A percentile compares a stretch with the other conserved stretches of the same genome.
Conservation (phyloP, 345 rosid genomes). For the Laguncularia racemosa region DNA sequence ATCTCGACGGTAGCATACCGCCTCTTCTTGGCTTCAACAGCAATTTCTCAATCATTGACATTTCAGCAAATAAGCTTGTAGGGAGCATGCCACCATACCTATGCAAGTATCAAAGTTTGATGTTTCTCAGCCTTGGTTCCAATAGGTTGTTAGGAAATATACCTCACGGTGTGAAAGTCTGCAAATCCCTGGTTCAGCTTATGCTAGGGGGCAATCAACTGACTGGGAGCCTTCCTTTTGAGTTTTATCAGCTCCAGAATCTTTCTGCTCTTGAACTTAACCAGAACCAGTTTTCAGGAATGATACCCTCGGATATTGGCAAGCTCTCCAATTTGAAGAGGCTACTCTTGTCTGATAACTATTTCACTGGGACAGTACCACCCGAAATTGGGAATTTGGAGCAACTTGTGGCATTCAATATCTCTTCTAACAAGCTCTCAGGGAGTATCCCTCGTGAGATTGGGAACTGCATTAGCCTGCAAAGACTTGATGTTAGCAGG, state of each 20-base stretch:
- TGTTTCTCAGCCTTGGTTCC: slow-evolving; percentile 67
- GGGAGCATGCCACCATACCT: slow-evolving; percentile 65
- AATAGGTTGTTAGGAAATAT: slow-evolving; percentile 63
- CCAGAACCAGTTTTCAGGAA: slow-evolving; percentile 60
- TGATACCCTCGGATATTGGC: slow-evolving; percentile 48
- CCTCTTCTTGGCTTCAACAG: slow-evolving; percentile 52
- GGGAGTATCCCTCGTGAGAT: slow-evolving; percentile 61
- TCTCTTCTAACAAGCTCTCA: slow-evolving; percentile 60
- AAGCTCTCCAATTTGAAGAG: slow-evolving; percentile 56
- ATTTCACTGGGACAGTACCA: slow-evolving; percentile 47
- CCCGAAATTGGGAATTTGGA: slow-evolving; percentile 52
- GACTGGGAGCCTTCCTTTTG: slow-evolving; percentile 58
- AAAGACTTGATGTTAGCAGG: slow-evolving; percentile 83
- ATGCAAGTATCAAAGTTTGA: slow-evolving; percentile 55
- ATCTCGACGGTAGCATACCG: slow-evolving; percentile 56
- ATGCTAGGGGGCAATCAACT: slow-evolving; percentile 65
- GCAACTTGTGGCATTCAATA: slow-evolving; percentile 63
- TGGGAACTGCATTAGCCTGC: slow-evolving; percentile 56
- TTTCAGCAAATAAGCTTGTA: slow-evolving; percentile 50
- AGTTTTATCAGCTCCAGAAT: slow-evolving; percentile 55
- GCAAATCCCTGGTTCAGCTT: slow-evolving; percentile 58
- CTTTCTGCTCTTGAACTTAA: slow-evolving; percentile 68
- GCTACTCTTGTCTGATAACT: slow-evolving; percentile 59
- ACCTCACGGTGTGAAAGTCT: slow-evolving; percentile 48
- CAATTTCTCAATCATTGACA: slow-evolving; percentile 52